Base-by-base conservation (phyloP, 768 basidiomycete species). In the Phallus indusiatus region DNA sequence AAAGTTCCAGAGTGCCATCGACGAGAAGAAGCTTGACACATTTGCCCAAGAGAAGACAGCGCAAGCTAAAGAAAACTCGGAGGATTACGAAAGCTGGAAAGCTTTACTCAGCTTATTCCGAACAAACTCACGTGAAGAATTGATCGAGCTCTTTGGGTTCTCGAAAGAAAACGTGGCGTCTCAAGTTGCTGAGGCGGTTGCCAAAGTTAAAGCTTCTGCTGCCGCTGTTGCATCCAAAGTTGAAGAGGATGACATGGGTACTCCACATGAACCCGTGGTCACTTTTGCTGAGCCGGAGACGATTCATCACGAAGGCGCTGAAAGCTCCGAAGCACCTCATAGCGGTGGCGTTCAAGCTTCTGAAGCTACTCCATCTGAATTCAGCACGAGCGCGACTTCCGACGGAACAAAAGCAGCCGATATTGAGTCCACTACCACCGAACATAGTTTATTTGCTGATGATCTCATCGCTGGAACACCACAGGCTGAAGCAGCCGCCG, bases 141-240 rank as follows among this genome's bases (percentile, higher is more conserved):
- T 98, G 5, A 86, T 98, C 53, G 86, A 86, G 1, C 73, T 97
- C 1, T 79, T 99, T 14, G 95, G 94, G 0, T 97, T 94, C 71
- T 94, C 92, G 2, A 94, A 95, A 71, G 81, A 79, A 10, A 91
- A 94, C 63, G 81, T 96, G 17, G 83, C 83, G 1, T 73, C 76
- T 4, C 86, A 85, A 62, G 90, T 97, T 17, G 82, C 83, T 10
- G 86, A 90, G 62, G 92, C 93, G 11, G 81, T 94, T 49, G 82
- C 86, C 50, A 86, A 82, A 54, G 74, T 93, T 63, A 86, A 85
- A 64, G 74, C 75, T 14, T 64, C 75, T 0, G 72, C 73, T 12
- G 70, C 69, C 2, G 63, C 71, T 67, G 61, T 72, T 64, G 69
- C 67, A 64, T 47, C 66, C 50, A 33, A 63, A 56, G 73, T 76